Conservation (phyloP, 2,329 filamentous ascomycete genomes). For the Penicillium paneum region DNA sequence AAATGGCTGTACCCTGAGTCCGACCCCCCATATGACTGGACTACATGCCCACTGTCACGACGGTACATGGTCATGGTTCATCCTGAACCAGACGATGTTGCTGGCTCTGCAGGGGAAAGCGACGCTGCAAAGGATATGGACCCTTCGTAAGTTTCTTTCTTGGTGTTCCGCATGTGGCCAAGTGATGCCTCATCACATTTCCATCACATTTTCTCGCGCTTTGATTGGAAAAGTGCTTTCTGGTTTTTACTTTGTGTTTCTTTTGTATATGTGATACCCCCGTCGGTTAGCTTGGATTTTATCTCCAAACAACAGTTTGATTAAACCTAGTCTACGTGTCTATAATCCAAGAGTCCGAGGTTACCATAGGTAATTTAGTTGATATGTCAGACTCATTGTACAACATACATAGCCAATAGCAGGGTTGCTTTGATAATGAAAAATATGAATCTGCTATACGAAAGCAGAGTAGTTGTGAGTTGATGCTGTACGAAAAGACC, state of each 20-base stretch:
- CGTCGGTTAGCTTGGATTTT: neutral
- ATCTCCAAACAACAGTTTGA: neutral
- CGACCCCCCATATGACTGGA: neutral
- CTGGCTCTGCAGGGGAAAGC: neutral
- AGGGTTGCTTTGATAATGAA: too few relatives aligned
- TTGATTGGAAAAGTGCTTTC: neutral
- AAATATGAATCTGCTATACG: too few relatives aligned
- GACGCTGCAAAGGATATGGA: neutral
- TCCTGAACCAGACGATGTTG: neutral
- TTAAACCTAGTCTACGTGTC: neutral
- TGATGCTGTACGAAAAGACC: too few relatives aligned
- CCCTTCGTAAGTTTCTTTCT: neutral
- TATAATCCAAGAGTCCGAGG: neutral
- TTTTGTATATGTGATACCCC: constrained; percentile 2
- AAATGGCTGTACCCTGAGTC: neutral
- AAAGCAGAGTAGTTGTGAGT: too few relatives aligned
- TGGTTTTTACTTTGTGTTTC: neutral
- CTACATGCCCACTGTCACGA: neutral
- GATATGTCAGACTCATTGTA: neutral
- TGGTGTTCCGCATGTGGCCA: neutral
- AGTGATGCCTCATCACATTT: neutral
- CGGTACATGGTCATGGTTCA: neutral
- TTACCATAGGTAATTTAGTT: neutral
- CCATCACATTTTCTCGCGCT: neutral
- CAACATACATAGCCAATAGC: too few relatives aligned